Conservation (phyloP, 1,139 yeast species). For the Geotrichum histeridarum region DNA sequence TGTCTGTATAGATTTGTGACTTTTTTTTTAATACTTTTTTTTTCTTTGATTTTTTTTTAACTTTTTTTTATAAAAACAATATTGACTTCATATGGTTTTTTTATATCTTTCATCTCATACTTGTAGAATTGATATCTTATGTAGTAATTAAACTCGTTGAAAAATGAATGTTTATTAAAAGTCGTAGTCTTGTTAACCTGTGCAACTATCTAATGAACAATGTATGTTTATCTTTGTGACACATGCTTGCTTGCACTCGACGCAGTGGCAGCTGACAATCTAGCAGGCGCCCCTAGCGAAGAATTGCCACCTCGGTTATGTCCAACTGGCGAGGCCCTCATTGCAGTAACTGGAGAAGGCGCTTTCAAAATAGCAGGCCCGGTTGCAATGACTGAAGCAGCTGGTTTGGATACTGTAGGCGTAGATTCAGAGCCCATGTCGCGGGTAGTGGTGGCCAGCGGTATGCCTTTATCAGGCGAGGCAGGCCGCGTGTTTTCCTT, state of each 20-base stretch:
- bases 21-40: conserved; percentile 3
- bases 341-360: not conserved
- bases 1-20: conserved; percentile 1
- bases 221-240: not conserved
- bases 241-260: conserved; percentile 25
- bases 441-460: not conserved
- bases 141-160: not conserved
- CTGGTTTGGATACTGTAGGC: not conserved
- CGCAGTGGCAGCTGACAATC: conserved; percentile 24
- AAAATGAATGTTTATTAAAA: not conserved
- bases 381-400: too few relatives aligned
- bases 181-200: not conserved
- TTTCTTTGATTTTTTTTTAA: not conserved
- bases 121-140: too few relatives aligned
- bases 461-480: not conserved
- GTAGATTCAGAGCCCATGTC: not conserved
- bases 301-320: not conserved
- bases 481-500: conserved; percentile 11
- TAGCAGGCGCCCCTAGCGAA: not conserved
- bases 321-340: not conserved
- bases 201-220: not conserved
- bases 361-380: too few relatives aligned
- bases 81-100: not conserved
- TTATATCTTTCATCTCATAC: not conserved
- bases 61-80: not conserved